A percentile compares a stretch with the other conserved stretches of the same genome.
These are phyloP conservation scores for Lipomyces sp. DNA, from an alignment of 805 yeast genomes.

Conservation along the genomic window DNA sequence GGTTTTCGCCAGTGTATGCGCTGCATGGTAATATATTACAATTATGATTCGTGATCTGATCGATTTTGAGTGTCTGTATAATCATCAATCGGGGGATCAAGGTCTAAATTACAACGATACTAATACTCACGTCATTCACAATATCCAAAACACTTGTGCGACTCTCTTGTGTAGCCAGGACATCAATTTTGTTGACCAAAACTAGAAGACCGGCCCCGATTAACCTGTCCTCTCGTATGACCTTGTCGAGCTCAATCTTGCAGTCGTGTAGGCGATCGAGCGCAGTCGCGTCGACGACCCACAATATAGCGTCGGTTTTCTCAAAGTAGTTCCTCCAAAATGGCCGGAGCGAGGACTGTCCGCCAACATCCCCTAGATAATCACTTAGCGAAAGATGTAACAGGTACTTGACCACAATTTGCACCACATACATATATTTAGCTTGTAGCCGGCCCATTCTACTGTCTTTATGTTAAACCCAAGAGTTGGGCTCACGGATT, in stretches of 20 bases:
- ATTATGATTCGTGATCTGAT: slow-evolving; percentile 48
- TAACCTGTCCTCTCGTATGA: slow-evolving; percentile 70
- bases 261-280: slow-evolving; percentile 68
- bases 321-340: slow-evolving; percentile 96
- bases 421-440: slow-evolving; percentile 45
- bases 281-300: slow-evolving; percentile 81
- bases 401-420: background rate
- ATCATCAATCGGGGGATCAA: background rate
- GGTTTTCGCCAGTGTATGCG: slow-evolving; percentile 53
- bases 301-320: slow-evolving; percentile 72
- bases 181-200: slow-evolving; percentile 75
- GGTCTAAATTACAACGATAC: background rate
- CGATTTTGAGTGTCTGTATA: slow-evolving; percentile 43
- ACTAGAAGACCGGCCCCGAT: slow-evolving; percentile 70
- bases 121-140: slow-evolving; percentile 23
- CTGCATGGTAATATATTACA: slow-evolving; percentile 54
- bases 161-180: slow-evolving; percentile 45
- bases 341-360: slow-evolving; percentile 78
- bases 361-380: slow-evolving; percentile 84
- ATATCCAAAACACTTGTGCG: slow-evolving; percentile 17
- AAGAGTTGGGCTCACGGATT: slow-evolving; percentile 79
- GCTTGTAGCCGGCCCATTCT: slow-evolving; percentile 42
- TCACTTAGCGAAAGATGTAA: background rate
- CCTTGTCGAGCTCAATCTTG: slow-evolving; percentile 63
- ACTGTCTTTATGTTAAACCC: slow-evolving; percentile 83